Evolutionary conservation across 345 rosid genomes (phyloP).

Genomic region (Garcia nutans): DNA sequence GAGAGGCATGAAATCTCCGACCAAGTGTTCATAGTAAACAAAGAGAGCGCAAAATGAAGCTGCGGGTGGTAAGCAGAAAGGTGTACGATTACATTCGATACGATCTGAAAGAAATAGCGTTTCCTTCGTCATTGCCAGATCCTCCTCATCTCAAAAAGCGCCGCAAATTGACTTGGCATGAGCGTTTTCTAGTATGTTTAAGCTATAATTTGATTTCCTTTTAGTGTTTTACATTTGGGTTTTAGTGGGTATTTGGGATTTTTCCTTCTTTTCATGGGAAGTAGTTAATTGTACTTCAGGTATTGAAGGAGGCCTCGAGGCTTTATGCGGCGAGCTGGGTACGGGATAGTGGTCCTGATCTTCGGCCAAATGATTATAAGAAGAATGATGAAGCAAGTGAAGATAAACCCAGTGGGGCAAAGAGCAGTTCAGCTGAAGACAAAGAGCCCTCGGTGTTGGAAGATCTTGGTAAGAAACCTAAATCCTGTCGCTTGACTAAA

Average conservation of each 20-base stretch:
- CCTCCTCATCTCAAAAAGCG: constrained; percentile 79
- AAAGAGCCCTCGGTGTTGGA: constrained; percentile 72
- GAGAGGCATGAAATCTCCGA: too few relatives aligned
- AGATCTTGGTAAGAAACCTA: constrained; percentile 67
- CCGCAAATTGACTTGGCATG: constrained; percentile 77
- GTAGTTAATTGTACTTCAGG: constrained; percentile 28
- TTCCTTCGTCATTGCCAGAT: constrained; percentile 87
- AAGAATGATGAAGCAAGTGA: constrained; percentile 46
- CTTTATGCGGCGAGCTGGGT: constrained; percentile 94
- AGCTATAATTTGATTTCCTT: background rate
- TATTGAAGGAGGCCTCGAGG: constrained; percentile 87
- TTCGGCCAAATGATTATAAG: constrained; percentile 79
- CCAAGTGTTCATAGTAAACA: too few relatives aligned
- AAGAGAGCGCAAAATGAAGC: constrained; percentile 43
- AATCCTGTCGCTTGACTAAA: background rate
- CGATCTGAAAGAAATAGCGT: constrained; percentile 86
- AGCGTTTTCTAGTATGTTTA: constrained; percentile 53
- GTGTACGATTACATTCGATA: constrained; percentile 67
- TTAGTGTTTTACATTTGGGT: background rate
- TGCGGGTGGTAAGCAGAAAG: constrained; percentile 53
- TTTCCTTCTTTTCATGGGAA: background rate
- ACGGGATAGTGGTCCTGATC: constrained; percentile 91
- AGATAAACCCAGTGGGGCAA: constrained; percentile 29
- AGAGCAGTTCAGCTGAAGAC: constrained; percentile 28
- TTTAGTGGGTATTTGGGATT: background rate